Conservation (phyloP, 2,329 filamentous ascomycete species). For the Trichoderma sp. region DNA sequence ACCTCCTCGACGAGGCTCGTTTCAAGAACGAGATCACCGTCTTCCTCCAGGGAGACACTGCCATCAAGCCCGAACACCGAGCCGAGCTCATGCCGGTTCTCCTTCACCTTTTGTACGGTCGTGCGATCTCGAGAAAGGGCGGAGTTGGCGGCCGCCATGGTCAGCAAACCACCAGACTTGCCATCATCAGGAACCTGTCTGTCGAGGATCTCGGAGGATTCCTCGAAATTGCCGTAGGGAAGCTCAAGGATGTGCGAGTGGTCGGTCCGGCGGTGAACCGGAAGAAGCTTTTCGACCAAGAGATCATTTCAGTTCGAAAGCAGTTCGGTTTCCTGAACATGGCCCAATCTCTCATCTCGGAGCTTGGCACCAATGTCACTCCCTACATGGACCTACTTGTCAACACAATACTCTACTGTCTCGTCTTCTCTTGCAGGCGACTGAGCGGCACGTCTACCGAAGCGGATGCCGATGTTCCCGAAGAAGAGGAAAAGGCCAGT, state of each 20-base stretch:
- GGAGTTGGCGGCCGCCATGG: slow-evolving; percentile 76
- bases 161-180: slow-evolving; percentile 77
- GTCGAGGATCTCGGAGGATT: slow-evolving; percentile 77
- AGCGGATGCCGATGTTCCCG: slow-evolving; percentile 42
- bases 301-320: slow-evolving; percentile 69
- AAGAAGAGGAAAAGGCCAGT: slow-evolving; percentile 49
- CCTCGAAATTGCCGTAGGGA: slow-evolving; percentile 77
- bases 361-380: slow-evolving; percentile 73
- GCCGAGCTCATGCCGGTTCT: slow-evolving; percentile 79
- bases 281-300: slow-evolving; percentile 57
- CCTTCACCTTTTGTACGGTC: slow-evolving; percentile 84
- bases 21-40: slow-evolving; percentile 94
- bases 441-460: slow-evolving; percentile 48
- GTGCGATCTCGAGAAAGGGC: slow-evolving; percentile 80
- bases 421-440: slow-evolving; percentile 68
- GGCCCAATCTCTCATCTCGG: slow-evolving; percentile 82
- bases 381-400: slow-evolving; percentile 70
- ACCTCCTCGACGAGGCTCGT: slow-evolving; percentile 83
- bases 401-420: slow-evolving; percentile 78
- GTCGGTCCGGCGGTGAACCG: slow-evolving; percentile 53
- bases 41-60: slow-evolving; percentile 74
- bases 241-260: slow-evolving; percentile 63
- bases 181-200: slow-evolving; percentile 76
- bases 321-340: slow-evolving; percentile 92
- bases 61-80: slow-evolving; percentile 74